Conservation (phyloP, 768 basidiomycete species). For the Gelatoporia subvermispora region DNA sequence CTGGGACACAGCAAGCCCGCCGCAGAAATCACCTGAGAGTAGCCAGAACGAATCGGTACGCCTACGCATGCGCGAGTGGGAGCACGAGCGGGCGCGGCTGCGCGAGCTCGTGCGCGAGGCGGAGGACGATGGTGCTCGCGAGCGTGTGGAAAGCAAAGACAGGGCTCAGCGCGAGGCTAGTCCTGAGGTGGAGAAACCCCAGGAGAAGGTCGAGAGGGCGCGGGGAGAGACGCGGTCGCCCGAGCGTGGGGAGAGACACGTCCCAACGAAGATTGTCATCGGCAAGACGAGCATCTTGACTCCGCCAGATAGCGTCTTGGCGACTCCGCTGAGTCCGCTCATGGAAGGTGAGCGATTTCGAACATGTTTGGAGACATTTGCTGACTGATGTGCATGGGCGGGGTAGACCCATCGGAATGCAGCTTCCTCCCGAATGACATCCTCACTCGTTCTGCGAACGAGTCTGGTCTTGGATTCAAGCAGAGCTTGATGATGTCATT, state of each 20-base stretch:
- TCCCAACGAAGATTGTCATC: conserved; percentile 12
- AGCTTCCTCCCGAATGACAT: conserved; percentile 9
- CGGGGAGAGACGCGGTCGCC: conserved; percentile 20
- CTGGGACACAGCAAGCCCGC: not conserved
- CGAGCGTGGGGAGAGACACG: conserved; percentile 1
- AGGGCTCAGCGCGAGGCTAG: conserved; percentile 26
- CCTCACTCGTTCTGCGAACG: conserved; percentile 17
- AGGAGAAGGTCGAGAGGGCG: conserved; percentile 5
- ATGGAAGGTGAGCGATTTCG: conserved; percentile 16
- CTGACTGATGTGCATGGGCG: not conserved
- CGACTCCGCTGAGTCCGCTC: conserved; percentile 23
- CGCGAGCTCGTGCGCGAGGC: conserved; percentile 54
- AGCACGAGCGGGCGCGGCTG: conserved; percentile 62
- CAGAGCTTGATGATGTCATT: conserved; percentile 73
- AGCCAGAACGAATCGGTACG: conserved; percentile 29
- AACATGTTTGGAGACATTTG: not conserved
- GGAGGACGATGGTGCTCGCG: conserved; percentile 27
- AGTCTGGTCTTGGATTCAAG: conserved; percentile 44
- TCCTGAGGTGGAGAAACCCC: conserved; percentile 18
- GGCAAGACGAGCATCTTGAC: conserved; percentile 8
- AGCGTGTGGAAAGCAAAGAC: conserved; percentile 14
- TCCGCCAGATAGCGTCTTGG: conserved; percentile 10
- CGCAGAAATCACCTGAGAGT: conserved; percentile 1
- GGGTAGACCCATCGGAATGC: conserved; percentile 14
- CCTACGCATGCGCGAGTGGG: conserved; percentile 72